Percentiles rank a stretch among this genome's conserved stretches.
phyloP scores from a whole-genome alignment of 2,329 filamentous ascomycete genomes.

The Phaeosphaeria sp. region DNA sequence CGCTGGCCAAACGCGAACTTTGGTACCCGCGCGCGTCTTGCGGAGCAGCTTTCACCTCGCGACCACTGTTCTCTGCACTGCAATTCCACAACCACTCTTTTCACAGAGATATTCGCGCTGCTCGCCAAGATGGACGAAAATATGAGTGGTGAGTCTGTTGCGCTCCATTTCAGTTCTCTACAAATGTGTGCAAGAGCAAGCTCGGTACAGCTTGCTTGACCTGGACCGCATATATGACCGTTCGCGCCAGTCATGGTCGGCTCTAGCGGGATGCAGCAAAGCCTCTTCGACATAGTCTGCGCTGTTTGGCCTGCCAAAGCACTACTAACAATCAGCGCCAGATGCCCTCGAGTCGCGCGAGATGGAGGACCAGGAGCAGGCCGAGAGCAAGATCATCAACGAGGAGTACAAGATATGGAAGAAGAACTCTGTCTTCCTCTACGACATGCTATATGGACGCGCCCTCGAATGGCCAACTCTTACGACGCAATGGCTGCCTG shows the following conservation, averaged over 20 bases:
- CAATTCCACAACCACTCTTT: neutral
- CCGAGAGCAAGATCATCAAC: slow-evolving; percentile 88
- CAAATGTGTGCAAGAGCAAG: neutral
- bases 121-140: slow-evolving; percentile 42
- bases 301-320: neutral
- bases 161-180: too few species aligned
- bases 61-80: neutral
- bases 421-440: slow-evolving; percentile 98
- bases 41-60: slow-evolving; percentile 5
- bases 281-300: too few species aligned
- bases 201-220: neutral
- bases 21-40: slow-evolving; percentile 17
- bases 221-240: neutral
- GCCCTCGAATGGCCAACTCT: slow-evolving; percentile 97
- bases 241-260: neutral
- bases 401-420: slow-evolving; percentile 99
- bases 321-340: slow-evolving; percentile 25
- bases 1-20: slow-evolving; percentile 18
- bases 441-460: slow-evolving; percentile 94
- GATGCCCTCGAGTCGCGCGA: slow-evolving; percentile 51
- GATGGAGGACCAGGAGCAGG: slow-evolving; percentile 73
- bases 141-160: slow-evolving; percentile 42
- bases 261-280: neutral
- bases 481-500: slow-evolving; percentile 97
- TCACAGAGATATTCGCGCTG: neutral